Evolutionary conservation across 2,329 filamentous ascomycete species (phyloP), one percentile per base, ranked within the genome.

Genomic region (Rutstroemia sp.): DNA sequence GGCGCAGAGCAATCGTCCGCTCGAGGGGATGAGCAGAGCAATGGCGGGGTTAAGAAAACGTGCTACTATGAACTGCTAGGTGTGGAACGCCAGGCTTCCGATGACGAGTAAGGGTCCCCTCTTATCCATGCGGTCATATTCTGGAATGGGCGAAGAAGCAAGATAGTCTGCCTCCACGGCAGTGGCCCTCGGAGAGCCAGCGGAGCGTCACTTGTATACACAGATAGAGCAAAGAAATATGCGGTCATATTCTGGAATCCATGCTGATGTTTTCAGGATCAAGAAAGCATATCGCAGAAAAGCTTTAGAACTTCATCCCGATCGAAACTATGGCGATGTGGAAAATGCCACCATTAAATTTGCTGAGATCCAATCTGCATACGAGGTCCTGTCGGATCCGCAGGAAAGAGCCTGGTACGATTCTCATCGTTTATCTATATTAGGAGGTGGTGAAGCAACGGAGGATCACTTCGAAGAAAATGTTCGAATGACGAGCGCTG

Each of bases 381-480:
- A 99, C 70, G 90, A 97, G 71, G 83, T 99, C n/a, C 81, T 99
- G 1, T 95, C 92, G 1, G 94, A 99, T 70, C 85, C 91, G 10
- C 92, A 99, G 70, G 94, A 99, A 71, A 84, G 94, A 64, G 87
- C 92, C 34, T 99, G 94, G 94, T 99, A 99, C 74, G 92, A 99
- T 73, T 91, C 91, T 2, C 94, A 99, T 69, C 86, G 90, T 59
- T 86, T 91, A 64, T 84, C 88, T 51, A 95, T 97, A 60, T 75
- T 97, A 60, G 75, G 76, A 34, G 75, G 71, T 46, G 66, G 63
- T 9, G 66, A 67, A 9, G 66, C 68, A 58, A 62, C 69, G 34
- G 70, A 71, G 48, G 78, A 76, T 38, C 76, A 81, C 54, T 83
- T 82, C 63, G 83, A 86, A 46, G 74, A 86, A 63, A 86, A 90